Evolutionary conservation across 805 yeast genomes (phyloP), one percentile per base, ranked within the genome.

Genomic region (Yarrowia sp.): DNA sequence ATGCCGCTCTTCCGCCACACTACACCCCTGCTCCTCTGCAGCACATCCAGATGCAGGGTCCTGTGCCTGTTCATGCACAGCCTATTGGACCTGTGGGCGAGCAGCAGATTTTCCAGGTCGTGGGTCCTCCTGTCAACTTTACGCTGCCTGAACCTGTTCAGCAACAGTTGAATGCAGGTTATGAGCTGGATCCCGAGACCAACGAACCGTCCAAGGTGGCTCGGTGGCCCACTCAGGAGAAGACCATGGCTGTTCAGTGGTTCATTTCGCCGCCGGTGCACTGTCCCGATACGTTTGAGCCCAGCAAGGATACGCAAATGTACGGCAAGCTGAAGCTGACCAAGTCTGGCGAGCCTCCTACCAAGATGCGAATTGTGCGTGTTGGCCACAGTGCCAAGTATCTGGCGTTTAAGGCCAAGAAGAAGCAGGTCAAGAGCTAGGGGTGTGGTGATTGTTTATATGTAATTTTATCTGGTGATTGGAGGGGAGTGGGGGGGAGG

Each of bases 311-410:
- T 6, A 12, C 64, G 3, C 44, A 61, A 22, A 33, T 61, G 64
- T 36, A 46, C 26, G 64, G 64, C 3, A 61, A 61, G 38, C 10
- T 61, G 22, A 33, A 35, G n/a, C n/a, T 61, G 43, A 17, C 9
- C 16, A 14, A 12, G 22, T 19, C 26, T 9, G 64, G 51, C 9
- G 64, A 61, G 36, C 54, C 43, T 2, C 36, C 56, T 5, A 46
- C 8, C 5, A 61, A 61, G 38, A 26, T 33, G 26, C 44, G 64
- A 7, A 36, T 61, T 11, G 44, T 61, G 19, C 12, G 54, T 4
- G 64, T 86, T 38, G 91, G 96, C 6, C 96, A 90, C 71, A 83
- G 89, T 61, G 90, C 91, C 1, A 80, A 81, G 70, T 92, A 89
- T 71, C 74, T 91, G 72, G 89, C 90, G 1, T 85, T 82, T 82